Base-by-base conservation (phyloP, 352 stramenopile species). In the Aphanomyces cochlioides region DNA sequence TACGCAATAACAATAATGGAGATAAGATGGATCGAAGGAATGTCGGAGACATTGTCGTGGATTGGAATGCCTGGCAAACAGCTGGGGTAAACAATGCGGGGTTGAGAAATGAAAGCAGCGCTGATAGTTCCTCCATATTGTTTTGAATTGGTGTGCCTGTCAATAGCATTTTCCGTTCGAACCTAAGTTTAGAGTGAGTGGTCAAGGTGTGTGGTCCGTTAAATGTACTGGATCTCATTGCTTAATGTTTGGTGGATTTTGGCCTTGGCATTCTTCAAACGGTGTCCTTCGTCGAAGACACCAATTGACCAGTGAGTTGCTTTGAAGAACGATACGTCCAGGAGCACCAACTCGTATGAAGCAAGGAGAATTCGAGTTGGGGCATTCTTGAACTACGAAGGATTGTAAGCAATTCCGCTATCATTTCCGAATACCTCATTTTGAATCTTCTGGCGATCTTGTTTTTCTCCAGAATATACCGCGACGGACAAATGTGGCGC, bases 51-150 rank as follows among this genome's bases (percentile, higher is more conserved):
- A 45, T 12, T 8, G 21, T 28, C n/a, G 78, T 73, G 34, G 64
- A 56, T 34, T 82, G 75, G 63, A 92, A 90, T 37, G 83, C 57
- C 47, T 72, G 67, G 34, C 84, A 77, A 2, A 69, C 67, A 19
- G 66, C n/a, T 60, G 88, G 74, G 10, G 76, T 79, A 79, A 98
- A 95, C 7, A 90, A 75, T 78, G 89, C 58, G 12, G 92, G 93
- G 69, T 98, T 96, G 41, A 93, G 72, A 43, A 93, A 73, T 19
- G 84, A 82, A 37, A 94, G 67, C 56, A 74, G 57, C 5, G 60
- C 56, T 4, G 56, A 45, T 28, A 74, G 66, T 43, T 74, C 70
- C 5, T 7, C 45, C 70, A 74, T 67, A 45, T 74, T 67, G 56
- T 74, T 74, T 69, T 74, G 70, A 17, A 74, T 41, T 10, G 70